Evolutionary conservation across 495 filamentous ascomycete species (phyloP), one percentile per base, ranked within the genome.

Genomic region (Aspergillus bertholletiae): DNA sequence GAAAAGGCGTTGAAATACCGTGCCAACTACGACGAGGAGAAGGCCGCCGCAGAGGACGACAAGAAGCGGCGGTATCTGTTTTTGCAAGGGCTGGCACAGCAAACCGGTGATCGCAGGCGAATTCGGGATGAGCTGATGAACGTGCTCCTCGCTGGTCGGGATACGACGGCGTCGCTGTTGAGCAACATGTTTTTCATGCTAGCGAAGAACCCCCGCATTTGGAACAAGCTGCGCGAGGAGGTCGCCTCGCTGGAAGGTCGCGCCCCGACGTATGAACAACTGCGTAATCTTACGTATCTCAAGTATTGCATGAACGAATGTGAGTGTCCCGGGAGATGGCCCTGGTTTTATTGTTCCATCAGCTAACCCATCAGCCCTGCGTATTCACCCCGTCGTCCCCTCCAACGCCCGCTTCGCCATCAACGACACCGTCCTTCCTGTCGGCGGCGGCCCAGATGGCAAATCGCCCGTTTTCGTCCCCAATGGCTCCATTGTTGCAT

Each of bases 131-230:
- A 84, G 54, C 59, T 77, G 12, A 70, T 86, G 55, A 78, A 81
- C 65, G 79, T n/a, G 74, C 83, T 59, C 7, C 50, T 63, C 12
- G 56, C 60, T 7, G 56, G 53, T 0, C 49, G 56, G 1, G 56
- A 63, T 43, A 83, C 82, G 6, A 84, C 81, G 3, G 81, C 75
- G 0, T 67, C 74, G 6, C 63, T 78, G 5, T 62, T 85, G 13
- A 73, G 77, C n/a, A 80, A 73, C 62, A 69, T 78, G 1, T 70
- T 83, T 18, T 79, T 79, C 66, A 65, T 78, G 37, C 67, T 86
- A 13, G 72, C 80, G 0, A 67, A 76, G 21, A 53, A 79, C 35
- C 76, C 74, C 0, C 39, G 28, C 0, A 66, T 77, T 9, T 80
- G 63, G 46, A 22, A 40, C 1, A 76, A 73, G 51, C 69, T 85